These are phyloP conservation scores for Ceratobasidium sp. DNA, from an alignment of 1,284 basidiomycete genomes.

Conservation along the genomic window DNA sequence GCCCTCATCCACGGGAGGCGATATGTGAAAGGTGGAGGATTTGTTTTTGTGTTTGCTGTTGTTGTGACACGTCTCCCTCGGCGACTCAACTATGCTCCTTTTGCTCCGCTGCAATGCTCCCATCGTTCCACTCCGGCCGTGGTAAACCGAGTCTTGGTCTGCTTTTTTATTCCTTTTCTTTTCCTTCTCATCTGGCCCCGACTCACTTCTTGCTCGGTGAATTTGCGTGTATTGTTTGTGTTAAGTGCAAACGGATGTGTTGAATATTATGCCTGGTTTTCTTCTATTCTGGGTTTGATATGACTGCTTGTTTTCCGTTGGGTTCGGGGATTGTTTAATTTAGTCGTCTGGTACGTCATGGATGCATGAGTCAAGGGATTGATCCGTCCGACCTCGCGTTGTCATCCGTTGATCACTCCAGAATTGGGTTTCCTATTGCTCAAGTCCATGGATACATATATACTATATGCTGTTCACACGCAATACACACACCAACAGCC, in stretches of 20 bases:
- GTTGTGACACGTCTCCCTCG: conserved; percentile 17
- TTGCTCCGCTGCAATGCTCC: conserved; percentile 8
- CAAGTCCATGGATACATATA: too few species aligned
- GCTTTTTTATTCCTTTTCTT: conserved; percentile 4
- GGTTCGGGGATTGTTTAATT: too few species aligned
- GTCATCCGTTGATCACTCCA: too few species aligned
- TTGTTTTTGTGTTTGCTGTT: conserved; percentile 33
- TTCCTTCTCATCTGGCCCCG: not conserved
- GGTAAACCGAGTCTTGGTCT: conserved; percentile 11
- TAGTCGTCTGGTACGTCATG: too few species aligned
- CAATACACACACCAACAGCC: too few species aligned
- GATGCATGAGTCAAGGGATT: too few species aligned
- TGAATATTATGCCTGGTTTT: conserved; percentile 22
- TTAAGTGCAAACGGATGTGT: conserved; percentile 3
- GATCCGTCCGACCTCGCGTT: too few species aligned
- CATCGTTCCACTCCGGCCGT: not conserved
- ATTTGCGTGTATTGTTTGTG: not conserved
- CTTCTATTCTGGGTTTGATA: too few species aligned
- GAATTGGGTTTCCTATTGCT: too few species aligned
- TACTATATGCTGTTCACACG: too few species aligned
- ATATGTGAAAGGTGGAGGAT: conserved; percentile 5
- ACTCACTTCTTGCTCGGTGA: not conserved
- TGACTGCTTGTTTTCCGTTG: too few species aligned
- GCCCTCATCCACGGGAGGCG: not conserved
- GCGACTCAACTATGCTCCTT: not conserved